Evolutionary conservation across 2,329 filamentous ascomycete genomes (phyloP), one percentile per base, ranked within the genome.

Genomic region (Colletotrichum sp.): DNA sequence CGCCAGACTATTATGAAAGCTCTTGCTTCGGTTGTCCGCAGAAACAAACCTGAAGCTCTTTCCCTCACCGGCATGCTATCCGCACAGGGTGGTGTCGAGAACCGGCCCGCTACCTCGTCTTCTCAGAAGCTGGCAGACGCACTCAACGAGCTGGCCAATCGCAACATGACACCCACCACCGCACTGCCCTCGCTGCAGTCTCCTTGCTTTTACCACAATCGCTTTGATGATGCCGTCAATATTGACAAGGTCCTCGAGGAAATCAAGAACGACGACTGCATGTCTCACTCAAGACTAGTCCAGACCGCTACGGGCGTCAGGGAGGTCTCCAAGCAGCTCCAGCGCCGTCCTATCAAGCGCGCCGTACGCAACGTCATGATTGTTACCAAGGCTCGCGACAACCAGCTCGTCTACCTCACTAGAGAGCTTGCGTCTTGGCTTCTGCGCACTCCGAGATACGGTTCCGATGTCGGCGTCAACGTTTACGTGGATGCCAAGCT

Each of bases 401-500:
- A 99, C 81, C 92, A 95, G 78, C 89, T 99, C 18, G 96, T 99
- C 38, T 91, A 94, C 78, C 88, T 98, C 77, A 99, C 97, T 3
- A 91, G 94, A 73, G 95, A 99, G 82, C 87, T 99, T 73, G 89
- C 96, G 13, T 91, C 93, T 78, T 99, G 96, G 95, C 88, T 99
- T 38, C 90, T 99, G 74, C 90, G 90, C 75, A 98, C 95, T 4
- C 95, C 97, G 15, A 92, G 97, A 62, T 98, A 99, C 82, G 95
- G 95, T 57, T 95, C 91, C 68, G 93, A 97, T 75, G 82, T 97
- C n/a, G 97, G 97, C 16, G 94, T 99, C 68, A 98, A 96, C 79
- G 97, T 99, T 76, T 98, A 98, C 81, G 97, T 99, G n/a, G 97
- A 99, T 83, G 94, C 95, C 77, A 98, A 99, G 86, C 88, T 99